Evolutionary conservation across 2,329 filamentous ascomycete species (phyloP).

Genomic region (Cytospora mali): DNA sequence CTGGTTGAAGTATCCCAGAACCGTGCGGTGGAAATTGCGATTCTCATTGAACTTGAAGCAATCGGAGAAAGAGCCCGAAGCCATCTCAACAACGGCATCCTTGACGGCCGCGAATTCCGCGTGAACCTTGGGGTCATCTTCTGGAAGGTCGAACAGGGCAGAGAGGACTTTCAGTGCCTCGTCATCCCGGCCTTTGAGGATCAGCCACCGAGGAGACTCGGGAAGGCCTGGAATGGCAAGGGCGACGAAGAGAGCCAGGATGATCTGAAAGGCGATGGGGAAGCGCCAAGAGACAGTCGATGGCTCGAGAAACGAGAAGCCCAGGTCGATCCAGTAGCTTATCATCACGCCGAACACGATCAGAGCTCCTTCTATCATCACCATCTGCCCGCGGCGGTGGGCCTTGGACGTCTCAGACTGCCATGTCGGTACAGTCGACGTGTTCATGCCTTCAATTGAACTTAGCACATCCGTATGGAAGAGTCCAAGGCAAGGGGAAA

Average conservation of each 20-base stretch:
- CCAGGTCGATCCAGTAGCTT: conserved; percentile 58
- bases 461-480: not conserved
- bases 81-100: conserved; percentile 18
- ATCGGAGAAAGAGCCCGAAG: conserved; percentile 11
- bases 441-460: conserved; percentile 24
- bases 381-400: conserved; percentile 27
- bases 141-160: conserved; percentile 14
- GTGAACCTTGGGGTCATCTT: conserved; percentile 19
- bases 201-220: conserved; percentile 31
- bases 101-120: conserved; percentile 23
- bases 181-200: conserved; percentile 28
- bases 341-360: conserved; percentile 73
- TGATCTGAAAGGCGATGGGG: conserved; percentile 35
- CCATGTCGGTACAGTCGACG: conserved; percentile 29
- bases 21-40: conserved; percentile 20
- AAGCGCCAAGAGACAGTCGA: conserved; percentile 39
- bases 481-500: too few relatives aligned
- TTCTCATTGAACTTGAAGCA: conserved; percentile 22
- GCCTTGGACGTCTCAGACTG: conserved; percentile 28
- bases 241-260: conserved; percentile 28
- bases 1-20: conserved; percentile 26
- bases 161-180: conserved; percentile 26
- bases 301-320: conserved; percentile 29
- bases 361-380: conserved; percentile 39
- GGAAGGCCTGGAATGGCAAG: conserved; percentile 26